Conservation (phyloP, 352 stramenopile species). For the Pythium sukuiense region DNA sequence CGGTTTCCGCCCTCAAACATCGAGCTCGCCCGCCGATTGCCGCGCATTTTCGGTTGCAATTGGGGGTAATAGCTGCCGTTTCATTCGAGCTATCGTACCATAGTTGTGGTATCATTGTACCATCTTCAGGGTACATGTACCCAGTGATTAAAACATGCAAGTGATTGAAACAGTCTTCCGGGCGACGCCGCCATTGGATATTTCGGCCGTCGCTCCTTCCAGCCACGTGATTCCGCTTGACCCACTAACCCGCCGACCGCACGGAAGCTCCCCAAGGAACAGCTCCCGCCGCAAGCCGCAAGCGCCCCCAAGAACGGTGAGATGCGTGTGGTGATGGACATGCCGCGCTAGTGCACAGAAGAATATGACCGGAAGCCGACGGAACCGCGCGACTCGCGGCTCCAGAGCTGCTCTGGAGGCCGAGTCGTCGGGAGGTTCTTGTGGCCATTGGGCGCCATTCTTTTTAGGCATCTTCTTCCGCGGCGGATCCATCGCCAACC, state of each 20-base stretch:
- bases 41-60: conserved; percentile 3
- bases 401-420: conserved; percentile 3
- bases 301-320: neutral
- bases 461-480: neutral
- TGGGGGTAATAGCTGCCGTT: neutral
- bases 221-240: conserved; percentile 35
- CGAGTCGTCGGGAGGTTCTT: neutral
- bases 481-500: neutral
- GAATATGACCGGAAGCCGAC: neutral
- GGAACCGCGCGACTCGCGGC: neutral
- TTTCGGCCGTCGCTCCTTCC: conserved; percentile 31
- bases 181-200: conserved; percentile 32
- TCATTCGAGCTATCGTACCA: neutral
- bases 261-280: conserved; percentile 6
- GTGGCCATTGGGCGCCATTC: neutral
- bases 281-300: conserved; percentile 12
- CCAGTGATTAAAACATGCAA: conserved; percentile 10
- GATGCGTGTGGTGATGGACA: conserved; percentile 1
- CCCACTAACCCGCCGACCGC: conserved; percentile 7
- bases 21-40: neutral
- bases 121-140: neutral
- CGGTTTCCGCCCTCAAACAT: neutral
- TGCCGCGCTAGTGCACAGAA: neutral
- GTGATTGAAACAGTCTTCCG: conserved; percentile 22
- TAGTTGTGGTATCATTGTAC: neutral